These are phyloP conservation scores for Melampsora occidentalis DNA, from an alignment of 1,284 basidiomycete genomes.

Conservation along the genomic window DNA sequence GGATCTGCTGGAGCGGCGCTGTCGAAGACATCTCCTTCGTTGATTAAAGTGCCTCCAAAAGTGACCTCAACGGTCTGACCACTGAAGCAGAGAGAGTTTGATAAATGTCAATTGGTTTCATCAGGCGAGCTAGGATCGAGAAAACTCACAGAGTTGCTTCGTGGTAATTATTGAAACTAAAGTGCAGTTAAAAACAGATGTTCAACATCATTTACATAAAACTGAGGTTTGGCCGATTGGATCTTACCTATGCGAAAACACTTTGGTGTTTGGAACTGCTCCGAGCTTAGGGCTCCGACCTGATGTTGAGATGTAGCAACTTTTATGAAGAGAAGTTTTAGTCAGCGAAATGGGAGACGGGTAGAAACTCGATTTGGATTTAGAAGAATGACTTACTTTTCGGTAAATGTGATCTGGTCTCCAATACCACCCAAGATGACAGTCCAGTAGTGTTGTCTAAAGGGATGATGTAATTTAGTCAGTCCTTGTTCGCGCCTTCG, in stretches of 20 bases:
- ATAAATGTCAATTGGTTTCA: too few species aligned
- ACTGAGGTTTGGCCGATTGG: too few species aligned
- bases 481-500: not conserved
- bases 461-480: not conserved
- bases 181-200: too few species aligned
- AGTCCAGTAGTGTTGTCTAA: constrained; percentile 40
- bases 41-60: constrained; percentile 13
- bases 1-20: constrained; percentile 4
- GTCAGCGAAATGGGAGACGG: too few species aligned
- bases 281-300: constrained; percentile 36
- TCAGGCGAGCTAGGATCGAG: too few species aligned
- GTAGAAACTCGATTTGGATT: too few species aligned
- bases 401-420: constrained; percentile 37
- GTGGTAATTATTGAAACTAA: too few species aligned
- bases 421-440: constrained; percentile 14
- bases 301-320: constrained; percentile 28
- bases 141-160: too few species aligned
- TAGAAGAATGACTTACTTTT: constrained; percentile 10
- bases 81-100: not conserved
- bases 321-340: not conserved
- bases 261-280: constrained; percentile 10
- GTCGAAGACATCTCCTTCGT: constrained; percentile 41
- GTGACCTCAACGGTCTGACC: constrained; percentile 12
- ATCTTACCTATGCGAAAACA: constrained; percentile 28
- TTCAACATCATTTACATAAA: too few species aligned